Evolutionary conservation across 2,329 filamentous ascomycete species (phyloP).

Genomic region (Tolypocladium paradoxum): DNA sequence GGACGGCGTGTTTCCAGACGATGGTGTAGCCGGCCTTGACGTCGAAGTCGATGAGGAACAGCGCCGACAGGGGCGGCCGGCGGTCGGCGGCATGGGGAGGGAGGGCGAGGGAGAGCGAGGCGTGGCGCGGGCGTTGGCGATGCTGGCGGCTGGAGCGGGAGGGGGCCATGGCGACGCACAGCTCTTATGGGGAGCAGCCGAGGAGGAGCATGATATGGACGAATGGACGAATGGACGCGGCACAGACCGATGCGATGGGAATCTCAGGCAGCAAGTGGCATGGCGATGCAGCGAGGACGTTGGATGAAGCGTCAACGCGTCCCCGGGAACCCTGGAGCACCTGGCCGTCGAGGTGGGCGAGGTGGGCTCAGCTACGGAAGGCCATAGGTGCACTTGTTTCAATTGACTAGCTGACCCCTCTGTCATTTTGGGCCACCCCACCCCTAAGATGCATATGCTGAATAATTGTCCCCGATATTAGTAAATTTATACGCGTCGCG

Average conservation of each 20-base stretch:
- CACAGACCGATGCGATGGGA: neutral
- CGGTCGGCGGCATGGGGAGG: conserved; percentile 19
- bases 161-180: conserved; percentile 24
- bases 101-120: conserved; percentile 21
- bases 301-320: too few relatives aligned
- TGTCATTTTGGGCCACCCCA: too few relatives aligned
- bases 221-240: neutral
- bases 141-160: conserved; percentile 27
- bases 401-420: too few relatives aligned
- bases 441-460: too few relatives aligned
- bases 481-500: too few relatives aligned
- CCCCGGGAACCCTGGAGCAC: too few relatives aligned
- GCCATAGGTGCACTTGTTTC: too few relatives aligned
- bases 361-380: too few relatives aligned
- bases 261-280: too few relatives aligned
- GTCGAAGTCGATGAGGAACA: conserved; percentile 87
- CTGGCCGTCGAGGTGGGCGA: too few relatives aligned
- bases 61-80: conserved; percentile 48
- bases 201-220: conserved; percentile 15
- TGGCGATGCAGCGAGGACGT: too few relatives aligned
- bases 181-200: conserved; percentile 10
- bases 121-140: conserved; percentile 24
- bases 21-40: conserved; percentile 88
- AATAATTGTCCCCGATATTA: too few relatives aligned
- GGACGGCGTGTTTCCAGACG: conserved; percentile 68